Evolutionary conservation across 345 rosid species (phyloP).

Genomic region (Trapa bicornis): DNA sequence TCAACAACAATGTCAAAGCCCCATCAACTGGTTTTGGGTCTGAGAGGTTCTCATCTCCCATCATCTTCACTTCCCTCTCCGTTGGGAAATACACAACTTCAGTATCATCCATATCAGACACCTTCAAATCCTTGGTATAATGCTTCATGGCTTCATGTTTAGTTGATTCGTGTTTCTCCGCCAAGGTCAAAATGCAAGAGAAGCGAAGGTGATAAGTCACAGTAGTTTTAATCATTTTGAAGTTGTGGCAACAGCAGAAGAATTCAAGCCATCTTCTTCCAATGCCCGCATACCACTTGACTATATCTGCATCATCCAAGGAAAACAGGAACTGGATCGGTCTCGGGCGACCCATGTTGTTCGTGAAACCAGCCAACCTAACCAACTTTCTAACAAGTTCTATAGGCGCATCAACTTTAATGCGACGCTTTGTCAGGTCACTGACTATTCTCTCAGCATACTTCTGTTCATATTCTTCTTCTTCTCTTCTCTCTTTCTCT

Average conservation of each 20-base stretch:
- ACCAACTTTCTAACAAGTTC: constrained; percentile 74
- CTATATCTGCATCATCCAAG: constrained; percentile 74
- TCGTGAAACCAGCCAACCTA: constrained; percentile 75
- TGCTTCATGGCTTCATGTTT: constrained; percentile 71
- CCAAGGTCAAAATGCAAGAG: constrained; percentile 83
- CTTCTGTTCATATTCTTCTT: constrained; percentile 52
- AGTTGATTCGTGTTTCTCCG: constrained; percentile 83
- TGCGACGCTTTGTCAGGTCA: constrained; percentile 62
- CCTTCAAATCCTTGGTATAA: constrained; percentile 67
- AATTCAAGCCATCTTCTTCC: constrained; percentile 87
- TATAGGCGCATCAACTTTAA: constrained; percentile 74
- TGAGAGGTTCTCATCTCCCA: constrained; percentile 75
- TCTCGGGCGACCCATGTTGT: constrained; percentile 83
- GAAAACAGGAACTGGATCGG: constrained; percentile 53
- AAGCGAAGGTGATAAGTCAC: constrained; percentile 79
- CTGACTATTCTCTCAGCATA: constrained; percentile 58
- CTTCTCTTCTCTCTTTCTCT: constrained; percentile 48
- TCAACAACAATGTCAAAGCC: constrained; percentile 49
- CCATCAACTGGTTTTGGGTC: constrained; percentile 86
- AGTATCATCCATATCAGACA: constrained; percentile 32
- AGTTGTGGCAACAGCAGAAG: constrained; percentile 91
- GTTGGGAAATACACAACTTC: constrained; percentile 60
- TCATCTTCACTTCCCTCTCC: constrained; percentile 82
- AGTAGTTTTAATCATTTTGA: constrained; percentile 60
- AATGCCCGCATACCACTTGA: constrained; percentile 91